Base-by-base conservation (phyloP, 129 eudicot genomes). In the Lonicera japonica region DNA sequence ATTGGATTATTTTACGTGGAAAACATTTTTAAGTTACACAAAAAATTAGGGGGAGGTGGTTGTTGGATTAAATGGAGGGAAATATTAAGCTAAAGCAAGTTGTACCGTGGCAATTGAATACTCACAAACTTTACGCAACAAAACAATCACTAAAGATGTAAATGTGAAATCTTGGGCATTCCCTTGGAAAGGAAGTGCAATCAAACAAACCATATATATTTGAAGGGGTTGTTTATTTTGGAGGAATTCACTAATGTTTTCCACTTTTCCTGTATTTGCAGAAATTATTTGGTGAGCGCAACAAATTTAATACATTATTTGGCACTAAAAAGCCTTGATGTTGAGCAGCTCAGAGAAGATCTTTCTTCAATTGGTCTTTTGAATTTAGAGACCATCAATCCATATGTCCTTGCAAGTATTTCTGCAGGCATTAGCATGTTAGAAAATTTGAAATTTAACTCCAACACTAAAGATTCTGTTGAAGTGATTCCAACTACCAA, bases 281-380 rank as follows among this genome's bases (percentile, higher is more conserved):
- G 95, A 77, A 81, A 68, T 10, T 75, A 86, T 74, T 68, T 57
- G 11, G 66, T 56, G 13, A 80, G 84, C 72, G 84, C 90, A 45
- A 70, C 77, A 53, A 83, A 86, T 71, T 60, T 86, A 64, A 74
- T 86, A 72, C 90, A 86, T 69, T 86, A 80, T 70, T 58, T 86
- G 80, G 90, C 95, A 56, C 62, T 86, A 52, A 83, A 71, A 79
- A 75, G 85, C 78, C 89, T 86, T 47, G 84, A 86, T 58, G 75
- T 77, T 59, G 77, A 77, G 73, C 84, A 80, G 79, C 70, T 86
- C 53, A 72, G 72, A 64, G 80, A 81, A 40, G 87, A 83, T 10
- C 85, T 83, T 59, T 78, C 80, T 60, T 74, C 85, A 8, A 56
- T 68, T 21, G 90, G 87, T 60, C 87, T 86, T 65, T 58, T 86